Conservation (phyloP, 805 yeast genomes). For the Candida suzukii region DNA sequence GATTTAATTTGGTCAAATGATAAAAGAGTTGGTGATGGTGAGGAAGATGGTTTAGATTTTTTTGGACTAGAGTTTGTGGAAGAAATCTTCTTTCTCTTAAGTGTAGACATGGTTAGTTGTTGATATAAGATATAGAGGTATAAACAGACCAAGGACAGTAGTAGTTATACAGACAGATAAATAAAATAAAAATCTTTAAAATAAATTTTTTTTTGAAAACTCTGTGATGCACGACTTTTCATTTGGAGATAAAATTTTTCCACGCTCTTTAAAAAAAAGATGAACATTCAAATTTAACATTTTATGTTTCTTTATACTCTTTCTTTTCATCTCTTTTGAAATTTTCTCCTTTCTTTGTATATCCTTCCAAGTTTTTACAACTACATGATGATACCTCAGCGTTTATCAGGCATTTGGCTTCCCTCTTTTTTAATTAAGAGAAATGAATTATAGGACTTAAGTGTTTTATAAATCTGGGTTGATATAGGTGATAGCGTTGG, state of each 20-base stretch:
- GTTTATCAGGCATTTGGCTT: slow-evolving; percentile 29
- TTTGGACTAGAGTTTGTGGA: no score
- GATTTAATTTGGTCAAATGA: slow-evolving; percentile 18
- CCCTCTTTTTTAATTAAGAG: slow-evolving; percentile 15
- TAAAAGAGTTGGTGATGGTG: not conserved
- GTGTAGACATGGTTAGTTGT: no score
- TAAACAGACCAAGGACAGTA: no score
- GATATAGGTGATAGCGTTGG: slow-evolving; percentile 26
- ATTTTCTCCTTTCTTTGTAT: slow-evolving; percentile 28
- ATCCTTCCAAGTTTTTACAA: slow-evolving; percentile 64
- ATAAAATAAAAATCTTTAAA: no score
- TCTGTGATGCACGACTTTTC: no score
- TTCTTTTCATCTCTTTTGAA: not conserved
- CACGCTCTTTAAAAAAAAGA: no score
- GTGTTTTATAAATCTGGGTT: slow-evolving; percentile 15
- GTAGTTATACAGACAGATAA: no score
- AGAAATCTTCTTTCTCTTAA: no score
- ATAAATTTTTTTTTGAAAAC: no score
- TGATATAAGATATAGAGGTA: no score
- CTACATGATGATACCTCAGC: slow-evolving; percentile 57
- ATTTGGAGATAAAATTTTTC: no score
- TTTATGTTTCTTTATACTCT: not conserved
- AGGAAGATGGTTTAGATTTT: not conserved
- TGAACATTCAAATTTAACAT: not conserved
- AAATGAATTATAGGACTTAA: slow-evolving; percentile 6